Conservation (phyloP, 139 green algal species). For the Desmodesmus armatus region DNA sequence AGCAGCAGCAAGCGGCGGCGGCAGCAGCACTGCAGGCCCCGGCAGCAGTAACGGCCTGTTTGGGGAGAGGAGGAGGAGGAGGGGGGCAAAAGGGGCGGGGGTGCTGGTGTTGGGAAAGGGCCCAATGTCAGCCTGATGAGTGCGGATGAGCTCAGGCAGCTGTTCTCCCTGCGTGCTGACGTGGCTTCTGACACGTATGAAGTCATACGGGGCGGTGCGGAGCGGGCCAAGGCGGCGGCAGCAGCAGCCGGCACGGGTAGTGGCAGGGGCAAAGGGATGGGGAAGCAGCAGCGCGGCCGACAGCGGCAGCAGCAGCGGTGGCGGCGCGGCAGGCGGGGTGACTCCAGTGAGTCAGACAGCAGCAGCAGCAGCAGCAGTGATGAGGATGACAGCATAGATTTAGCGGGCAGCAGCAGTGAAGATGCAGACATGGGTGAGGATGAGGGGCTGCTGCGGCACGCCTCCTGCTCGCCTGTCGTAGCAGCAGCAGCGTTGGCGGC, state of each 20-base stretch:
- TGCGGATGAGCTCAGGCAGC: constrained; percentile 91
- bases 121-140: constrained; percentile 78
- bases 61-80: neutral
- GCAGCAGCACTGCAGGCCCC: neutral
- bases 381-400: neutral
- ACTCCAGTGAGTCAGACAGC: neutral
- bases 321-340: neutral
- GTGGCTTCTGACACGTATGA: constrained; percentile 60
- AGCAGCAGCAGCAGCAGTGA: constrained; percentile 22
- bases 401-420: constrained; percentile 9
- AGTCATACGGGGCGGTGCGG: constrained; percentile 33
- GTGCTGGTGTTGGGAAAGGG: constrained; percentile 48
- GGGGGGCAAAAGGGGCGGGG: constrained; percentile 1
- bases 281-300: neutral
- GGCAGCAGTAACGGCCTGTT: neutral
- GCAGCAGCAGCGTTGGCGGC: no score
- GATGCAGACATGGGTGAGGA: constrained; percentile 1
- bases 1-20: neutral
- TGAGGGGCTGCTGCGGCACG: no score
- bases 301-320: neutral
- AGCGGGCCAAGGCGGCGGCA: constrained; percentile 4
- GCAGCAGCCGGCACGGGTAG: neutral
- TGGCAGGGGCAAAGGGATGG: neutral
- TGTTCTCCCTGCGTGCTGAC: constrained; percentile 86
- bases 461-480: no score